A percentile compares a stretch with the other conserved stretches of the same genome.
Conservation (phyloP, 208 protist genomes). For the Naegleria fowleri region DNA sequence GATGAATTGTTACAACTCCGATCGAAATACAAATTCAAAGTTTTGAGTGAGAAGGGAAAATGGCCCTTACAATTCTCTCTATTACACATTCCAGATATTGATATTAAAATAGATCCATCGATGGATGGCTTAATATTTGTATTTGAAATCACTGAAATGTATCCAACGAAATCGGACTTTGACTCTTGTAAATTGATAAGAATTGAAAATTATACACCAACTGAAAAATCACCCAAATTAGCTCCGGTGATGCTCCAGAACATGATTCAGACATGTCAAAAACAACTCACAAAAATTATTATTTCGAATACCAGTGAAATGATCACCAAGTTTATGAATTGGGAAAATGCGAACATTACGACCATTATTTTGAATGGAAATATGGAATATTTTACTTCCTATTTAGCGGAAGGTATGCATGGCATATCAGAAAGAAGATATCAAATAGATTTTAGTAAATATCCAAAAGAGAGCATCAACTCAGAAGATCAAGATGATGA, state of each 20-base stretch:
- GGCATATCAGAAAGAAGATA: not conserved
- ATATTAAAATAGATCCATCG: not conserved
- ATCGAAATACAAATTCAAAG: not conserved
- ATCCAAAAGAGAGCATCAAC: not conserved
- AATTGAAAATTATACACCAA: not conserved
- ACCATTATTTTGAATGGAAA: not conserved
- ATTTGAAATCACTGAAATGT: not conserved
- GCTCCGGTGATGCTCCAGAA: not conserved
- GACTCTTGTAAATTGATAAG: not conserved
- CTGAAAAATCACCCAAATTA: not conserved
- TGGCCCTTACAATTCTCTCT: not conserved
- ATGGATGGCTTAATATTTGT: not conserved
- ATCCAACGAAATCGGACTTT: not conserved
- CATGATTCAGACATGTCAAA: not conserved
- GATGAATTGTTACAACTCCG: not conserved
- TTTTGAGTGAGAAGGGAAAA: not conserved
- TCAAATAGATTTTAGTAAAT: constrained; percentile 11
- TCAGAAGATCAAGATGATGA: not conserved
- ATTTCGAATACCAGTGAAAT: not conserved
- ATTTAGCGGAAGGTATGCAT: not conserved
- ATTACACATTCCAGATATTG: not conserved
- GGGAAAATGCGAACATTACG: not conserved
- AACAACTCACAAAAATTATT: not conserved
- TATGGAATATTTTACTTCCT: not conserved
- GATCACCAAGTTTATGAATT: not conserved